Percentiles rank a stretch among this genome's conserved stretches.
These are phyloP conservation scores for Clausena lansium DNA, from an alignment of 345 rosid genomes.

Conservation along the genomic window DNA sequence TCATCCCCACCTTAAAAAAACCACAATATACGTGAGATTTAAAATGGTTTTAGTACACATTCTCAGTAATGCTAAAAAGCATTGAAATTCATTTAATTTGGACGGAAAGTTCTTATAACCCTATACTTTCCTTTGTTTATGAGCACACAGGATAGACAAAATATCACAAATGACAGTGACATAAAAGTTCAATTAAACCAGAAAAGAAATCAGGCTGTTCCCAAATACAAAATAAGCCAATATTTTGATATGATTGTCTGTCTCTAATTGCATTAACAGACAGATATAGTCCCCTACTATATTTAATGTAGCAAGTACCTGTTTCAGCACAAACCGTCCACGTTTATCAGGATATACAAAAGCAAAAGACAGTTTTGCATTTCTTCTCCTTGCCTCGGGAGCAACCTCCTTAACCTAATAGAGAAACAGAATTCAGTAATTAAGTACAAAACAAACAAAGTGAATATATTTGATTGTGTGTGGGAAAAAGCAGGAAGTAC, in stretches of 20 bases:
- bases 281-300: not conserved
- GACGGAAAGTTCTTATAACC: not conserved
- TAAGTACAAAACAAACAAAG: not conserved
- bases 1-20: constrained; percentile 67
- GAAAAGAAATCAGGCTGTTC: not conserved
- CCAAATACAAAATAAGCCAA: not conserved
- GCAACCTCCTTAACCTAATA: constrained; percentile 86
- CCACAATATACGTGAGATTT: not conserved
- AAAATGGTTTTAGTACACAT: not conserved
- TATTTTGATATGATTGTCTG: not conserved
- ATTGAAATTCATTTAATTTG: not conserved
- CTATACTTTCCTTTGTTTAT: not conserved
- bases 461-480: not conserved
- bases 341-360: constrained; percentile 82
- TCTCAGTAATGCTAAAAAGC: not conserved
- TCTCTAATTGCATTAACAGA: not conserved
- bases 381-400: constrained; percentile 86
- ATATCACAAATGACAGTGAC: not conserved
- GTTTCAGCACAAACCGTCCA: constrained; percentile 73
- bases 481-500: constrained; percentile 30
- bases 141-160: not conserved
- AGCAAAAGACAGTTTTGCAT: constrained; percentile 82
- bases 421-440: not conserved
- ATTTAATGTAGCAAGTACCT: constrained; percentile 37
- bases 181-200: not conserved